phyloP scores from a whole-genome alignment of 805 yeast genomes.

The Brettanomyces bruxellensis region DNA sequence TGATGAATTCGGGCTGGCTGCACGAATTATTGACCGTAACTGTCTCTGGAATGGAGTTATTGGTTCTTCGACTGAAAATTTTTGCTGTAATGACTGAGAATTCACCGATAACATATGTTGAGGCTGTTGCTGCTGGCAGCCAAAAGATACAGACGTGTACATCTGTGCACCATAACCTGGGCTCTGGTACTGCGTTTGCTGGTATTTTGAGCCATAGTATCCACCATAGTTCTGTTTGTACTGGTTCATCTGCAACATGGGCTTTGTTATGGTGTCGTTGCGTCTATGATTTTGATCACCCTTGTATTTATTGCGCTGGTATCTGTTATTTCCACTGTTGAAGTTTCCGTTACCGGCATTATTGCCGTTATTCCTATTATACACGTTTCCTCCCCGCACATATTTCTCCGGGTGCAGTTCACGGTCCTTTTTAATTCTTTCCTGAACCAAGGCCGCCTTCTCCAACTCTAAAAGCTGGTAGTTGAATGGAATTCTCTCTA shows the following conservation, averaged over 20 bases:
- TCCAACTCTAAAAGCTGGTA: constrained; percentile 1
- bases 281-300: not conserved
- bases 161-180: no score
- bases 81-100: not conserved
- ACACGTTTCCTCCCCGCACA: not conserved
- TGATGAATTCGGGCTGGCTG: not conserved
- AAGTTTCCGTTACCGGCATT: not conserved
- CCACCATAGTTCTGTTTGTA: not conserved
- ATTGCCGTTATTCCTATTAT: not conserved
- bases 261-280: not conserved
- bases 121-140: constrained; percentile 2
- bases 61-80: not conserved
- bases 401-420: not conserved
- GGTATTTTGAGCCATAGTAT: not conserved
- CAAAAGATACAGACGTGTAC: no score
- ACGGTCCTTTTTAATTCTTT: not conserved
- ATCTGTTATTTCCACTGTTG: not conserved
- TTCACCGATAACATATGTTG: not conserved
- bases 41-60: constrained; percentile 1
- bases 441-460: not conserved
- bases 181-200: constrained; percentile 1
- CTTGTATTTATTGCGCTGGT: not conserved
- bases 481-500: constrained; percentile 1
- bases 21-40: not conserved
- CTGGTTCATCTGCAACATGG: not conserved